Conservation (phyloP, 1,284 basidiomycete genomes). For the Puccinia horiana region DNA sequence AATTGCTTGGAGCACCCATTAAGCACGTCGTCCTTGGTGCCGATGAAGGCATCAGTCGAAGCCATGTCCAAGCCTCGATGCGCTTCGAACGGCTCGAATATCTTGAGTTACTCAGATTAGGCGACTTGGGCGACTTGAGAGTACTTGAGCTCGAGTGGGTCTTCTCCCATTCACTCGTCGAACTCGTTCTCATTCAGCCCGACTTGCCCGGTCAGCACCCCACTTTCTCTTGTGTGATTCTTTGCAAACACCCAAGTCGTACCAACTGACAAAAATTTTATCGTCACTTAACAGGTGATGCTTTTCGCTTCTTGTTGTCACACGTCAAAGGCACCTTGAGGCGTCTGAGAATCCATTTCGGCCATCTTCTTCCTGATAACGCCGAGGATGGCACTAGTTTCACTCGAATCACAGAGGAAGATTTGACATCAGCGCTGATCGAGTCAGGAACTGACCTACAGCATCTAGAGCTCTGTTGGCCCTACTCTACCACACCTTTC, state of each 20-base stretch:
- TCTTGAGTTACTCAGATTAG: constrained; percentile 36
- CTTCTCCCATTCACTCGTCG: constrained; percentile 14
- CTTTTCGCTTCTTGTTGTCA: constrained; percentile 27
- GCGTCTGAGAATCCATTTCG: constrained; percentile 32
- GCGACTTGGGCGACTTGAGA: constrained; percentile 23
- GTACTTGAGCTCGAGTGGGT: constrained; percentile 33
- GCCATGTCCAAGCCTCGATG: constrained; percentile 48
- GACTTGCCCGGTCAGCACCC: constrained; percentile 39
- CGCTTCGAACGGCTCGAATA: constrained; percentile 22
- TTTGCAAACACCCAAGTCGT: background rate
- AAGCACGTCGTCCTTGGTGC: constrained; percentile 26
- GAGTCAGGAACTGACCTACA: constrained; percentile 22
- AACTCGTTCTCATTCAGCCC: constrained; percentile 38
- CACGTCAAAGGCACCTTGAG: constrained; percentile 32
- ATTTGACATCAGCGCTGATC: constrained; percentile 4
- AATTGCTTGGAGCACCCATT: constrained; percentile 12
- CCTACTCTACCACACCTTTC: constrained; percentile 24
- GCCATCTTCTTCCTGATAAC: constrained; percentile 10
- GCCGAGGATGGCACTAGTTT: background rate
- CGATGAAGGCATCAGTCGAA: constrained; percentile 43
- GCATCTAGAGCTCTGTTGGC: constrained; percentile 35
- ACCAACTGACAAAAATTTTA: background rate
- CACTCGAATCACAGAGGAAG: constrained; percentile 30
- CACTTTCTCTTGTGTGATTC: background rate
- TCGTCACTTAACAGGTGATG: constrained; percentile 30